Evolutionary conservation across 2,329 filamentous ascomycete genomes (phyloP), one percentile per base, ranked within the genome.

Genomic region (Capronia americana): DNA sequence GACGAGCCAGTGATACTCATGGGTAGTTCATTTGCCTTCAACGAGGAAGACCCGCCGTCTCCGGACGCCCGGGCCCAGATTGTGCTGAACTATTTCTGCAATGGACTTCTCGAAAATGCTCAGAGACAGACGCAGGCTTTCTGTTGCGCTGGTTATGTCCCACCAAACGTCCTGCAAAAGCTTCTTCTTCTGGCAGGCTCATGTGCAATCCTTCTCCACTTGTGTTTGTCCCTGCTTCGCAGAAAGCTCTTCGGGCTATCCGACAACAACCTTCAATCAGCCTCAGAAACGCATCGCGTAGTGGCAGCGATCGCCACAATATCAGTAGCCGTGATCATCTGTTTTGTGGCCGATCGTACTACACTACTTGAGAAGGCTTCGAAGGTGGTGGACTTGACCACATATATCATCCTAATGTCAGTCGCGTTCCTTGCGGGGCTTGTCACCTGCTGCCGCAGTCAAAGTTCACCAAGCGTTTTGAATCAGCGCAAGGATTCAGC

Each of bases 1-100:
- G 63, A 51, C 66, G 51, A 63, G 61, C 79, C 80, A 46, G 73
- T 79, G 24, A 86, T 88, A 83, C 81, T 79, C 0, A 72, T 73
- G 17, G 73, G 74, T 34, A 72, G 78, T 26, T 71, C 71, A 32
- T 74, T 75, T 7, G 74, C 76, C 48, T 84, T 83, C 51, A 77
- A 81, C 54, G 77, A 79, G 51, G 82, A 81, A 65, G 84, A 85
- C 14, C 70, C 87, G 26, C 83, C 85, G 74, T 78, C 87, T 30
- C 81, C 82, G 1, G 76, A 77, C 55, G 76, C 77, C 60, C 83
- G 84, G 75, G 81, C 83, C 14, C 83, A 88, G 70, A 74, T 87
- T 20, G 73, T 86, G 1, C 79, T 88, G 57, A 86, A 86, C 65
- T 75, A 82, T 30, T 81, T 82, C 53, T 88, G 86, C 76, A 88